A percentile compares a stretch with the other conserved stretches of the same genome.
Evolutionary conservation across 352 stramenopile species (phyloP).

Genomic region (Pythium monospermum): DNA sequence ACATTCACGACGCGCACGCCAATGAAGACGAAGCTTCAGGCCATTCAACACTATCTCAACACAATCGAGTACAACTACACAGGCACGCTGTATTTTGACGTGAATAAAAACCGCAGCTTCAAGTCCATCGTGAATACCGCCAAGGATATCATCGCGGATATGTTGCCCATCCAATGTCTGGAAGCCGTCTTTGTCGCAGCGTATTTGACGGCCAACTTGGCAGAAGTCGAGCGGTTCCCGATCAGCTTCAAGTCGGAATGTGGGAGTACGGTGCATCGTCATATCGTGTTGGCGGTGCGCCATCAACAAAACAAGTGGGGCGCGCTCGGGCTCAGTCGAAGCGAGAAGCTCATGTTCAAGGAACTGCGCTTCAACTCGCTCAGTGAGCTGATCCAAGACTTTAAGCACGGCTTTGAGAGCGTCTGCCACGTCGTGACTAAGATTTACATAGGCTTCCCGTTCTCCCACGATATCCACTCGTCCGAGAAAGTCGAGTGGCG

Average conservation of each 20-base stretch:
- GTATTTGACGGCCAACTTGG: slow-evolving; percentile 68
- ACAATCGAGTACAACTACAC: slow-evolving; percentile 87
- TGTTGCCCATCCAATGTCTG: slow-evolving; percentile 86
- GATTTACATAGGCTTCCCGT: slow-evolving; percentile 81
- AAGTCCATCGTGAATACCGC: slow-evolving; percentile 84
- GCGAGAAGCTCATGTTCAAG: slow-evolving; percentile 82
- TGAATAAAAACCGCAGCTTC: slow-evolving; percentile 86
- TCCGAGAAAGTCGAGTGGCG: slow-evolving; percentile 85
- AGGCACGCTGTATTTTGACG: slow-evolving; percentile 76
- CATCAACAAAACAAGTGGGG: slow-evolving; percentile 80
- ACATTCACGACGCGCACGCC: slow-evolving; percentile 43
- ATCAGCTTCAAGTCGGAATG: slow-evolving; percentile 83
- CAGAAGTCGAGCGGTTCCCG: slow-evolving; percentile 71
- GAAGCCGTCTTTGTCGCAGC: slow-evolving; percentile 83
- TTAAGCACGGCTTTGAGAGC: slow-evolving; percentile 49
- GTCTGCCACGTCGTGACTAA: slow-evolving; percentile 68
- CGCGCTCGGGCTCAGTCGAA: slow-evolving; percentile 77
- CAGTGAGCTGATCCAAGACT: slow-evolving; percentile 71
- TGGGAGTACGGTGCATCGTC: slow-evolving; percentile 56
- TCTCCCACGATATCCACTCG: slow-evolving; percentile 83
- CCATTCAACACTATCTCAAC: slow-evolving; percentile 65
- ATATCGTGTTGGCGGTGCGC: slow-evolving; percentile 75
- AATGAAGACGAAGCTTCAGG: slow-evolving; percentile 50
- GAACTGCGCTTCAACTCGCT: slow-evolving; percentile 77
- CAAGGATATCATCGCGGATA: slow-evolving; percentile 80